These are phyloP conservation scores for Plasmopara muralis DNA, from an alignment of 352 stramenopile species.

Conservation along the genomic window DNA sequence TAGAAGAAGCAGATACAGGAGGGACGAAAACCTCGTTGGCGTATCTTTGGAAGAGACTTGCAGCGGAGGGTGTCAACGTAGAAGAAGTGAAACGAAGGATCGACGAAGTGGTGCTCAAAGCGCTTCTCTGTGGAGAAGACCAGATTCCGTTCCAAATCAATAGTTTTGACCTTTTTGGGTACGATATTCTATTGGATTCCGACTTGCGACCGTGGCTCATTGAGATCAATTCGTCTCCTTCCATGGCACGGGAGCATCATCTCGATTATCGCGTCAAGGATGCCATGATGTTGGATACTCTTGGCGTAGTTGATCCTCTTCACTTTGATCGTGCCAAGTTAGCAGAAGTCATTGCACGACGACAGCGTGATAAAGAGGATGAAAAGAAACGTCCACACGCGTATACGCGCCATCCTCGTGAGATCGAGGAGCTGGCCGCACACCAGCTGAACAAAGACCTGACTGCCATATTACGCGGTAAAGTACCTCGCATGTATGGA, in stretches of 20 bases:
- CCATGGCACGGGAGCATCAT: constrained; percentile 80
- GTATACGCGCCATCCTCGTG: constrained; percentile 28
- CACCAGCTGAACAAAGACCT: constrained; percentile 66
- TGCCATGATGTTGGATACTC: constrained; percentile 42
- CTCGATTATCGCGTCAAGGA: constrained; percentile 55
- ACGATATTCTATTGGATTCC: constrained; percentile 91
- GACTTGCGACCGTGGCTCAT: constrained; percentile 90
- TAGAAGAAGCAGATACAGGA: constrained; percentile 31
- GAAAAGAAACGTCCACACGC: constrained; percentile 42
- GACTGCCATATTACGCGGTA: constrained; percentile 48
- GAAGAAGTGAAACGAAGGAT: constrained; percentile 30
- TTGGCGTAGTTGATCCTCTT: constrained; percentile 78
- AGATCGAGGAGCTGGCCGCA: constrained; percentile 39
- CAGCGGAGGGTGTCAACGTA: constrained; percentile 60
- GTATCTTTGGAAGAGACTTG: constrained; percentile 69
- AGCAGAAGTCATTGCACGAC: constrained; percentile 52
- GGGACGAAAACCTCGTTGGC: constrained; percentile 80
- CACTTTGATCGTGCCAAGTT: constrained; percentile 74
- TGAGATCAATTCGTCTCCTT: constrained; percentile 94
- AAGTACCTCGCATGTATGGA: constrained; percentile 50
- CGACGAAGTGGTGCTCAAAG: constrained; percentile 75
- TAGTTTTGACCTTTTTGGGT: constrained; percentile 93
- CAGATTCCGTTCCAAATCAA: constrained; percentile 87
- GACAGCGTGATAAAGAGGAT: constrained; percentile 48
- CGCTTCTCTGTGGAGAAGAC: constrained; percentile 83